Conservation (phyloP, 1,139 yeast genomes). For the Geotrichum aggregatum region DNA sequence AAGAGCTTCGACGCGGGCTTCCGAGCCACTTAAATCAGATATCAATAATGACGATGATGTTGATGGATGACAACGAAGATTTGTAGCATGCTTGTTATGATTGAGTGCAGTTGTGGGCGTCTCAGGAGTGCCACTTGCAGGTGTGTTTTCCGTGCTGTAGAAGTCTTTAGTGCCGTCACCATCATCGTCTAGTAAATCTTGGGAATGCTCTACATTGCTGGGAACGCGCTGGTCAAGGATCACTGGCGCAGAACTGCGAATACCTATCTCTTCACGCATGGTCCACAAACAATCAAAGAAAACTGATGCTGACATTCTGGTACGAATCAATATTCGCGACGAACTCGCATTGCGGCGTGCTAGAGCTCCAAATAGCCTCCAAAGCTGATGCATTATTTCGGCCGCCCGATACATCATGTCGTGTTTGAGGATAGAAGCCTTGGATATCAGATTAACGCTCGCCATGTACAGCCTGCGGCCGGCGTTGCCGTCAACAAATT, state of each 20-base stretch:
- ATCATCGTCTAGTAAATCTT: constrained; percentile 22
- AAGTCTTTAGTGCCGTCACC: background rate
- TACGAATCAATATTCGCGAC: constrained; percentile 51
- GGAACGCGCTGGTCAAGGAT: constrained; percentile 34
- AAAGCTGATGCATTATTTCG: constrained; percentile 88
- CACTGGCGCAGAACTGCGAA: constrained; percentile 38
- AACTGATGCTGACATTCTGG: constrained; percentile 87
- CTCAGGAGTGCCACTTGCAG: background rate
- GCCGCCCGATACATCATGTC: constrained; percentile 91
- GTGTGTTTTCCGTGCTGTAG: background rate
- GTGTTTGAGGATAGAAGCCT: constrained; percentile 80
- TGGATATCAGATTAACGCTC: constrained; percentile 66
- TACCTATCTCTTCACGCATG: constrained; percentile 76
- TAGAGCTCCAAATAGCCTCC: constrained; percentile 73
- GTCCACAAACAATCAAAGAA: constrained; percentile 87
- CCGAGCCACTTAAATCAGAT: no score
- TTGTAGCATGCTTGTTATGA: no score
- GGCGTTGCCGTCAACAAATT: constrained; percentile 60
- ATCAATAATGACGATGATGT: no score
- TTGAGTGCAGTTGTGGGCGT: no score
- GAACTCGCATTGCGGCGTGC: constrained; percentile 41
- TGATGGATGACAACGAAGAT: no score
- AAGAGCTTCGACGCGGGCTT: no score
- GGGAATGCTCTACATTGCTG: no score
- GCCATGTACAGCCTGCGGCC: constrained; percentile 71